Evolutionary conservation across 345 rosid species (phyloP), one percentile per base, ranked within the genome.

Genomic region (Bruguiera parviflora): DNA sequence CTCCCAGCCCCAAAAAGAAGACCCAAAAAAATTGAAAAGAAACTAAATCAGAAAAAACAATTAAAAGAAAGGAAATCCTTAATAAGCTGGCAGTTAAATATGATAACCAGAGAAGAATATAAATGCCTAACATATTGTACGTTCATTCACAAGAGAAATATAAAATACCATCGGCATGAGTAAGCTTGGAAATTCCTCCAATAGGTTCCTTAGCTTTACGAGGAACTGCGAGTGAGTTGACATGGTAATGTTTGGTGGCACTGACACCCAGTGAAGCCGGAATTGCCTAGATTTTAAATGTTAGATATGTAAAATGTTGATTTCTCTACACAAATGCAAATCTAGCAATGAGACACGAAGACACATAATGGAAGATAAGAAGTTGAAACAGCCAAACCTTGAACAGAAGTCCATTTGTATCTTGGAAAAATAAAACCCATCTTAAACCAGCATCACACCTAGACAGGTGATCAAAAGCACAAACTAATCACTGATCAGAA

Each of bases 201-300:
- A 95, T 95, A 71, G 97, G 96, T 74, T 95, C 99, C 75, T 95
- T 95, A 22, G 97, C 96, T 83, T 92, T 95, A 66, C 97, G 97
- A 33, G 90, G 99, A 82, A 92, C 97, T 71, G 97, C 93, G 10
- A 95, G 96, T 77, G 99, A 95, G 83, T 95, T 95, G 63, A 95
- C 97, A 74, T 95, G 92, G 83, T 88, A 95, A 55, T 84, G 80
- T 77, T 88, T 91, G 64, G 77, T 81, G 60, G 91, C 86, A 82
- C 99, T 95, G 59, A 95, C 99, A 65, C 99, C 97, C 76, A 95
- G 69, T 53, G 99, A 69, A 68, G 92, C 93, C 58, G 99, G 97
- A 83, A 95, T 95, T 75, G 91, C 99, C 98, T 94, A 74, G 53
- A 66, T 35, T 29, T 21, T 28, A 15, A 73, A 27, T 32, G 24